Evolutionary conservation across 345 rosid species (phyloP).

Genomic region (Kernera saxatilis): DNA sequence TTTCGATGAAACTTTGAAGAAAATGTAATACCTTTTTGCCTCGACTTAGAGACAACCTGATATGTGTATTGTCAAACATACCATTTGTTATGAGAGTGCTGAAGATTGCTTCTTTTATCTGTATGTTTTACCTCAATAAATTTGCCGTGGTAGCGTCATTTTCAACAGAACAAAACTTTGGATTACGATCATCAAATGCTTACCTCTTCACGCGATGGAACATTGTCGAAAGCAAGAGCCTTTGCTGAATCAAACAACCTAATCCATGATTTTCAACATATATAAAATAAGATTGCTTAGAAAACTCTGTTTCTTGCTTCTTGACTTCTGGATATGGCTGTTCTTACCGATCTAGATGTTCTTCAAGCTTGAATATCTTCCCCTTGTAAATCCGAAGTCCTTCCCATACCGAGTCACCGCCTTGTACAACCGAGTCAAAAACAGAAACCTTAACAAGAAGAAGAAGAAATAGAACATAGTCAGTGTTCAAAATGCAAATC

Average conservation of each 20-base stretch:
- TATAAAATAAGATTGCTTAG: not conserved
- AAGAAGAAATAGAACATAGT: constrained; percentile 16
- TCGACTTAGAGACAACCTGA: constrained; percentile 77
- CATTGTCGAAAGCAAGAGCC: constrained; percentile 77
- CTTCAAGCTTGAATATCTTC: constrained; percentile 82
- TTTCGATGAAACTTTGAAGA: not conserved
- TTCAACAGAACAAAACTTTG: not conserved
- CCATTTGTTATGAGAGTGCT: constrained; percentile 71
- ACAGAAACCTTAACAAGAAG: constrained; percentile 62
- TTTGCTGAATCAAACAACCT: constrained; percentile 89
- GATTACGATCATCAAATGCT: not conserved
- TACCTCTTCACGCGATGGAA: constrained; percentile 74
- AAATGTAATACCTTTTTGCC: constrained; percentile 62
- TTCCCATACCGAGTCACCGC: constrained; percentile 95
- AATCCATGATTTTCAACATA: constrained; percentile 12
- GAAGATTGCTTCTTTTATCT: constrained; percentile 86
- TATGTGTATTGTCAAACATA: constrained; percentile 83
- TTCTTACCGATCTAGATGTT: constrained; percentile 71
- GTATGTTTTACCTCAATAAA: not conserved
- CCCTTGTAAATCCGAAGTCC: constrained; percentile 73
- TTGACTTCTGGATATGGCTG: not conserved
- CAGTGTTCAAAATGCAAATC: not conserved
- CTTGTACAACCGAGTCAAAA: constrained; percentile 89
- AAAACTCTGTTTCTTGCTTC: constrained; percentile 1
- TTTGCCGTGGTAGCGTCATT: not conserved